Percentiles rank a stretch among this genome's conserved stretches.
These are phyloP conservation scores for Nothophaeocryptopus gaeumannii DNA, from an alignment of 2,329 filamentous ascomycete species.

Conservation along the genomic window DNA sequence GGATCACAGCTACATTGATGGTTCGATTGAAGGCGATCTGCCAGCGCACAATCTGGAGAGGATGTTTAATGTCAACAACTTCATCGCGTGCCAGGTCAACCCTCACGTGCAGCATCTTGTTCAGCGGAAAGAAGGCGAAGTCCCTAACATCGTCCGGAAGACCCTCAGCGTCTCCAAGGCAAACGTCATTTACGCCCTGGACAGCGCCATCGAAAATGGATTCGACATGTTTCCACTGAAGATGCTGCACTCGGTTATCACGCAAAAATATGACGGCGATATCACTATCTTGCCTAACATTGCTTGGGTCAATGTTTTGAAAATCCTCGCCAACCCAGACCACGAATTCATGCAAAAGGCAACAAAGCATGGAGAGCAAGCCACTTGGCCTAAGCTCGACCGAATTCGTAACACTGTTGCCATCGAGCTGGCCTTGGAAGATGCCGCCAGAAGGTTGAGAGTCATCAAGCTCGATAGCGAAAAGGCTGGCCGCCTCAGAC, in stretches of 20 bases:
- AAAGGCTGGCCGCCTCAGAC: constrained; percentile 1
- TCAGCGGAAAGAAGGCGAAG: constrained; percentile 68
- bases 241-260: constrained; percentile 70
- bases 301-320: constrained; percentile 68
- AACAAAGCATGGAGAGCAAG: constrained; percentile 73
- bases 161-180: constrained; percentile 18
- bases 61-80: constrained; percentile 98
- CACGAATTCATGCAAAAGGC: constrained; percentile 80
- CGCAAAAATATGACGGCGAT: constrained; percentile 88
- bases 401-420: constrained; percentile 83
- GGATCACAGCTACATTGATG: constrained; percentile 85
- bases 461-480: constrained; percentile 7
- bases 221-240: constrained; percentile 19
- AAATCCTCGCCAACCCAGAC: constrained; percentile 79
- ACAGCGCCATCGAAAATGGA: constrained; percentile 18
- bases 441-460: constrained; percentile 52
- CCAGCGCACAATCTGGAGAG: constrained; percentile 86
- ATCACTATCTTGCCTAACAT: constrained; percentile 90
- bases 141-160: constrained; percentile 27
- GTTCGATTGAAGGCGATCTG: constrained; percentile 89
- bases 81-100: constrained; percentile 96
- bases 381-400: constrained; percentile 87
- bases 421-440: constrained; percentile 80
- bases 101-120: constrained; percentile 77
- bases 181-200: constrained; percentile 16